phyloP scores from a whole-genome alignment of 1,139 yeast species.

The Pichia sp. region DNA sequence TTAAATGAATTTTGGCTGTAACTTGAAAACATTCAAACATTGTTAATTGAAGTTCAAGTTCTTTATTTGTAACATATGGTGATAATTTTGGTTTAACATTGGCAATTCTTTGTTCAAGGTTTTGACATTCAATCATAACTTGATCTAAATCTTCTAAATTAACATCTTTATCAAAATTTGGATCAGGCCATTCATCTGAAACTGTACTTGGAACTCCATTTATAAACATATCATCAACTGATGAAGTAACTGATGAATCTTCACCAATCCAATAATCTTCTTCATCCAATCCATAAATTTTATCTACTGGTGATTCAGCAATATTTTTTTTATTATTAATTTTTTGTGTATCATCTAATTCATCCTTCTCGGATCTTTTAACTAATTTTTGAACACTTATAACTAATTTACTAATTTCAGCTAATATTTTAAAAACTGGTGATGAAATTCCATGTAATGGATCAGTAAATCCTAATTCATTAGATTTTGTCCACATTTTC shows the following conservation, averaged over 20 bases:
- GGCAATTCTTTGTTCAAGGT: constrained; percentile 46
- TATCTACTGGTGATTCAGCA: constrained; percentile 7
- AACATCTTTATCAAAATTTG: constrained; percentile 10
- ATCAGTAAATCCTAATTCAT: constrained; percentile 40
- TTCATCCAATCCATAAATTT: neutral
- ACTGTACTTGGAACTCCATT: constrained; percentile 10
- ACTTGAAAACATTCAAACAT: constrained; percentile 68
- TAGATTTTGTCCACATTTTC: constrained; percentile 37
- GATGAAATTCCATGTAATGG: constrained; percentile 72
- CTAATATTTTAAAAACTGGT: constrained; percentile 56
- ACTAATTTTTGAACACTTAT: constrained; percentile 24
- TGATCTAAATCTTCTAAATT: constrained; percentile 24
- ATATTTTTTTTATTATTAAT: constrained; percentile 3
- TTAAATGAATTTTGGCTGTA: constrained; percentile 60
- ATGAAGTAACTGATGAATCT: constrained; percentile 8
- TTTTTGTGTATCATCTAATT: constrained; percentile 18
- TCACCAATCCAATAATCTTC: constrained; percentile 2
- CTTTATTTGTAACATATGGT: constrained; percentile 41
- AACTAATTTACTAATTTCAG: constrained; percentile 61
- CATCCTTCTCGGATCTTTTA: constrained; percentile 35
- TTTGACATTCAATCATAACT: constrained; percentile 36
- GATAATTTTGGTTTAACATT: constrained; percentile 53
- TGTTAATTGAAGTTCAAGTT: constrained; percentile 60
- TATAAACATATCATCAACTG: constrained; percentile 11
- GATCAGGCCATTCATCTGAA: constrained; percentile 14